A percentile compares a stretch with the other conserved stretches of the same genome.
Conservation (phyloP, 352 stramenopile genomes). For the Elongisporangium undulatum region DNA sequence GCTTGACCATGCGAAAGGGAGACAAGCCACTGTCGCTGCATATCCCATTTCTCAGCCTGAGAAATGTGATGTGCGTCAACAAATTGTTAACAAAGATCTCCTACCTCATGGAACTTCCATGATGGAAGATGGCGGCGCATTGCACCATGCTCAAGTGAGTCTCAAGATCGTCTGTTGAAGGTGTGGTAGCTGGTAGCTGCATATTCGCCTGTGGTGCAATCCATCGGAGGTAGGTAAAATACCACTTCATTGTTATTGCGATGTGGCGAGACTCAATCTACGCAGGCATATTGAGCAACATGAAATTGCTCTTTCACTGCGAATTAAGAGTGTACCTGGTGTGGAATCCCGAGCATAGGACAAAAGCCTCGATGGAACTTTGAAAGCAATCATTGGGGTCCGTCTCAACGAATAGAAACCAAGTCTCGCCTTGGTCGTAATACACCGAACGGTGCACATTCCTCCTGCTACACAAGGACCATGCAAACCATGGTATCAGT, state of each 20-base stretch:
- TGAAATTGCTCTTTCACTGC: no score
- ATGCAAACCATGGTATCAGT: conserved; percentile 15
- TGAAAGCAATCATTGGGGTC: conserved; percentile 1
- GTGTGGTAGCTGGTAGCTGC: conserved; percentile 4
- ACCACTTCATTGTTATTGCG: conserved; percentile 10
- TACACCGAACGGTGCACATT: conserved; percentile 10
- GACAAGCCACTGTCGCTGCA: background rate
- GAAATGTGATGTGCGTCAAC: background rate
- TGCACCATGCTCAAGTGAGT: conserved; percentile 5
- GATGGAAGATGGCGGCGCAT: conserved; percentile 10
- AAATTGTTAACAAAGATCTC: background rate
- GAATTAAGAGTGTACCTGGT: conserved; percentile 12
- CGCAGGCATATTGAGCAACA: conserved; percentile 5
- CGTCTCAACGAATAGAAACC: conserved; percentile 8
- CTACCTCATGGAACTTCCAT: conserved; percentile 20
- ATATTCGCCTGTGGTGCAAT: conserved; percentile 23
- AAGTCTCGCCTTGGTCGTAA: conserved; percentile 14
- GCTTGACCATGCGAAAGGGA: background rate
- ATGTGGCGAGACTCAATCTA: conserved; percentile 11
- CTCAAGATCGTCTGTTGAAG: conserved; percentile 4
- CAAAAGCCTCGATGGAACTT: conserved; percentile 8
- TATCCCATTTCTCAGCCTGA: background rate
- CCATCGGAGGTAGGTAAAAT: conserved; percentile 15
- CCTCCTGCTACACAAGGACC: background rate
- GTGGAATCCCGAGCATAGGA: conserved; percentile 11